These are phyloP conservation scores for Peronospora tabacina DNA, from an alignment of 352 stramenopile genomes.

Conservation along the genomic window DNA sequence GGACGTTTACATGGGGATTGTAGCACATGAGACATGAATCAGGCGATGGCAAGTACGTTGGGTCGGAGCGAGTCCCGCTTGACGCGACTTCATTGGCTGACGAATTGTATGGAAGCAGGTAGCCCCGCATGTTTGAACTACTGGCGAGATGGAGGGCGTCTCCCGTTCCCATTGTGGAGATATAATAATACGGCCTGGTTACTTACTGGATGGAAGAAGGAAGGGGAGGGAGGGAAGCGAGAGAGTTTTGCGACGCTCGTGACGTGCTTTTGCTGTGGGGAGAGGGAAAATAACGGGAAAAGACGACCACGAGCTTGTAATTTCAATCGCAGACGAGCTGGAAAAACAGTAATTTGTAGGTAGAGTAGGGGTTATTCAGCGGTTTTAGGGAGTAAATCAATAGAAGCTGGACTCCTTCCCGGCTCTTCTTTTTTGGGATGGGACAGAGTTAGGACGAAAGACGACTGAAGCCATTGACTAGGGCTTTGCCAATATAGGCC, in stretches of 20 bases:
- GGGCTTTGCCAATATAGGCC: background rate
- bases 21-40: slow-evolving; percentile 34
- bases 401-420: slow-evolving; percentile 9
- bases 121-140: slow-evolving; percentile 19
- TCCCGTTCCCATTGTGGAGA: slow-evolving; percentile 29
- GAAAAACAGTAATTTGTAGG: slow-evolving; percentile 17
- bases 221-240: background rate
- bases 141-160: slow-evolving; percentile 24
- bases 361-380: background rate
- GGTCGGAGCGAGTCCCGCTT: background rate
- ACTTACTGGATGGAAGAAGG: no score
- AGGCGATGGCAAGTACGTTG: slow-evolving; percentile 8
- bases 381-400: slow-evolving; percentile 2
- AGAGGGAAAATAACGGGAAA: slow-evolving; percentile 34
- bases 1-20: slow-evolving; percentile 32
- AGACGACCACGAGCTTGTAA: slow-evolving; percentile 25
- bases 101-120: slow-evolving; percentile 8
- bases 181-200: no score
- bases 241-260: no score
- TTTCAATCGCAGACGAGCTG: no score
- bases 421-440: slow-evolving; percentile 16
- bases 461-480: background rate
- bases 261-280: slow-evolving; percentile 5
- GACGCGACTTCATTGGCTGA: background rate
- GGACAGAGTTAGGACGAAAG: background rate